Evolutionary conservation across 768 basidiomycete genomes (phyloP), one percentile per base, ranked within the genome.

Genomic region (Tylopilus sp.): DNA sequence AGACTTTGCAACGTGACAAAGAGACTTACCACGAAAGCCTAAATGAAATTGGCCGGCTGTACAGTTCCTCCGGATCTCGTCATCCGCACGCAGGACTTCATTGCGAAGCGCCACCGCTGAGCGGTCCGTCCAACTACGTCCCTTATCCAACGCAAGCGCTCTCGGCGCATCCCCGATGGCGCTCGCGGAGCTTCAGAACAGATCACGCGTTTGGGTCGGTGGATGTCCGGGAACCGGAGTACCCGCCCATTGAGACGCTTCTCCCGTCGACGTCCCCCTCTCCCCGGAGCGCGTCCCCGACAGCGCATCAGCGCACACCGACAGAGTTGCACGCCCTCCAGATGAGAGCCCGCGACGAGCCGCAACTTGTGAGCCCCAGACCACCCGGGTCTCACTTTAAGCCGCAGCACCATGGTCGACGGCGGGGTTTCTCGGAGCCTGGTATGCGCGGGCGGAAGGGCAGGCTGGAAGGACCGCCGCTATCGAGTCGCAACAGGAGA

Each of bases 111-210:
- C 43, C 20, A 15, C 22, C 47, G 0, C 4, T n/a, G 9, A 36
- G 45, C 40, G 50, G 49, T 4, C 53, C 50, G 4, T 48, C 57
- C 13, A 26, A 43, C 23, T 40, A 41, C 4, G 11, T 7, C 9
- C 1, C 47, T 1, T 18, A 20, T 36, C 22, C 42, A 3, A n/a
- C 42, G 7, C 44, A 18, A 22, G 53, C 56, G 10, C 35, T 40
- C 8, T 51, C 61, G 3, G 21, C 22, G 13, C 61, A 66, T 26
- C 51, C 62, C 8, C 48, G 44, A 51, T 64, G 59, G 64, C 62
- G 55, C 21, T 36, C 11, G 21, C 53, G 53, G 38, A 15, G 39
- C n/a, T 2, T 20, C 28, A 6, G 18, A 3, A 9, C 40, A n/a
- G 48, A 58, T 4, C 38, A 3, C 21, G 54, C 20, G 18, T 15